Evolutionary conservation across 192 early-diverging fungal genomes (phyloP).

Genomic region (Backusella australiensis): DNA sequence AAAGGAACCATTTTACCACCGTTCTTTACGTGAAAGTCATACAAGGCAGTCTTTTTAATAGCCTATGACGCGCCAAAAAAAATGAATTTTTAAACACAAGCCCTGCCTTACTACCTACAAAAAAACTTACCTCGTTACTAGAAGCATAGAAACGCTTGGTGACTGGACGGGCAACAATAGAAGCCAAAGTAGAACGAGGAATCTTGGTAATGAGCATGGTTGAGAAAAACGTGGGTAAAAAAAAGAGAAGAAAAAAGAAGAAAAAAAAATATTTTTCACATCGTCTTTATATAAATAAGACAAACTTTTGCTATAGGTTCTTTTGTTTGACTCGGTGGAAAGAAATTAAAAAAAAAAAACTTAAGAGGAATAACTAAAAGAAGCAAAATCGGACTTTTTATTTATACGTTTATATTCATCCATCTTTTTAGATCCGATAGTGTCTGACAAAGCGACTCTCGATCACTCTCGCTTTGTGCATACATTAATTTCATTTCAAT

Average conservation of each 20-base stretch:
- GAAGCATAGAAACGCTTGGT: constrained; percentile 18
- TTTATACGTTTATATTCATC: constrained; percentile 28
- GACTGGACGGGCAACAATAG: neutral
- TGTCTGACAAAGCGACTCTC: constrained; percentile 62
- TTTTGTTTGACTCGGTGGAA: constrained; percentile 9
- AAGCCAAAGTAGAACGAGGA: constrained; percentile 1
- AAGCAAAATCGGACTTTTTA: neutral
- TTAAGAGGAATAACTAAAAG: neutral
- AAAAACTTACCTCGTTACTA: neutral
- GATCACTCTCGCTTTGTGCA: constrained; percentile 82
- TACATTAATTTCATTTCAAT: constrained; percentile 74
- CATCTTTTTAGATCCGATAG: constrained; percentile 66
- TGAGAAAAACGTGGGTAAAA: neutral
- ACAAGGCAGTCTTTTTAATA: constrained; percentile 78
- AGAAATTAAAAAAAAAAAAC: constrained; percentile 2
- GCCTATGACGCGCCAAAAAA: neutral
- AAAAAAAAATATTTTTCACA: neutral
- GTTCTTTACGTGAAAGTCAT: constrained; percentile 89
- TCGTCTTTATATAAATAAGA: neutral
- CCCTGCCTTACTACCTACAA: too few relatives aligned
- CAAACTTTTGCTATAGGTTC: constrained; percentile 6
- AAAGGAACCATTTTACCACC: constrained; percentile 98
- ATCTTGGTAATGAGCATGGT: neutral
- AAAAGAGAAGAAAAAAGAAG: neutral
- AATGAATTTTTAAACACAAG: too few relatives aligned